Conservation (phyloP, 148 eudicot genomes). For the Diospyros lotus region DNA sequence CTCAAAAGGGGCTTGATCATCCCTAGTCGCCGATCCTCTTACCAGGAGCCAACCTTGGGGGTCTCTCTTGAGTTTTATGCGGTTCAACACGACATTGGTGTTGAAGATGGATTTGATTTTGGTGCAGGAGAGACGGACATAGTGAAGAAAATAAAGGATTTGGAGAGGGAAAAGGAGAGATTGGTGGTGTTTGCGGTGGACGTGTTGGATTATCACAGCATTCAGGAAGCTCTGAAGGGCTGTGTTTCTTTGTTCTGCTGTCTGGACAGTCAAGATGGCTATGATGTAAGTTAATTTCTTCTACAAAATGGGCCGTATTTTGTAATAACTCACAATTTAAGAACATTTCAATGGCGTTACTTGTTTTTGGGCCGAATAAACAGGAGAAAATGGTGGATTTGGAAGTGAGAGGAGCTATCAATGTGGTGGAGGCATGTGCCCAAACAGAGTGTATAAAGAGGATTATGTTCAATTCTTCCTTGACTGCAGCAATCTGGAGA, state of each 20-base stretch:
- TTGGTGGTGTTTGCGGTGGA: slow-evolving; percentile 28
- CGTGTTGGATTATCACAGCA: slow-evolving; percentile 44
- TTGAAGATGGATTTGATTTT: not conserved
- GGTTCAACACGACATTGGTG: too few relatives aligned
- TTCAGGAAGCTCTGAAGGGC: slow-evolving; percentile 33
- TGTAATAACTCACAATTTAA: not conserved
- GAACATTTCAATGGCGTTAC: too few relatives aligned
- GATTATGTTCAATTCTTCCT: slow-evolving; percentile 31
- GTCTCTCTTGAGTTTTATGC: too few relatives aligned
- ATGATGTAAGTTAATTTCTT: slow-evolving; percentile 24
- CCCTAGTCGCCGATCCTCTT: too few relatives aligned
- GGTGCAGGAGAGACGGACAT: slow-evolving; percentile 35
- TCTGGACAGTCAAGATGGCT: slow-evolving; percentile 32
- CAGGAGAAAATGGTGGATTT: slow-evolving; percentile 33
- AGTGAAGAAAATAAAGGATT: slow-evolving; percentile 30
- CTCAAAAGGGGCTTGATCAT: too few relatives aligned
- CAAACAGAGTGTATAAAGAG: slow-evolving; percentile 27
- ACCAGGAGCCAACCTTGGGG: too few relatives aligned
- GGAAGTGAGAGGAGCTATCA: slow-evolving; percentile 34
- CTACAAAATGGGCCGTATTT: not conserved
- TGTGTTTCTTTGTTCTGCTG: slow-evolving; percentile 43
- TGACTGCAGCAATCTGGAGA: slow-evolving; percentile 34
- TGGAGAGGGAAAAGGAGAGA: slow-evolving; percentile 28
- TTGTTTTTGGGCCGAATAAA: not conserved
- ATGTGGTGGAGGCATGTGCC: slow-evolving; percentile 38